phyloP scores from a whole-genome alignment of 345 rosid genomes.

The Passiflora organensis region DNA sequence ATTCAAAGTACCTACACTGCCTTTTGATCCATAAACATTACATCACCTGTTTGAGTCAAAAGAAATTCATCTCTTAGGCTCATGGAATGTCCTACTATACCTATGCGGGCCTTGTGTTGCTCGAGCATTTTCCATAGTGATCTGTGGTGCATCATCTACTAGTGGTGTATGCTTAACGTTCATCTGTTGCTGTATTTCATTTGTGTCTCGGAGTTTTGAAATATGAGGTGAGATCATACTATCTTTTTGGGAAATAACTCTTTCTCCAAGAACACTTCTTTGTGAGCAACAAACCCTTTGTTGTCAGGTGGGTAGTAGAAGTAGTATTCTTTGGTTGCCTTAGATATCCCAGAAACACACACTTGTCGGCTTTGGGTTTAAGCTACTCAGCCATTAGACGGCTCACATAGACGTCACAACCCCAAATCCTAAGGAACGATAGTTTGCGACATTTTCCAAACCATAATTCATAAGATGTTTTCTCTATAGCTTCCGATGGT shows the following conservation, averaged over 20 bases:
- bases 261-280: neutral
- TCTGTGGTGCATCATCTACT: neutral
- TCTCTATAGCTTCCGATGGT: neutral
- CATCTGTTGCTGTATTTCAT: too few species aligned
- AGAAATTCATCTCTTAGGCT: conserved; percentile 12
- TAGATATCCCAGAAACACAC: neutral
- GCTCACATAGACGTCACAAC: neutral
- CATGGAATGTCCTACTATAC: neutral
- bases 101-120: conserved; percentile 1
- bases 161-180: too few species aligned
- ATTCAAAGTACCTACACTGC: too few species aligned
- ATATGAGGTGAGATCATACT: neutral
- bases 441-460: neutral
- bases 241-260: neutral
- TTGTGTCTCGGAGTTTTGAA: neutral
- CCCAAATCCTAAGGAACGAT: neutral
- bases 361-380: neutral
- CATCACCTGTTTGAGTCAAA: neutral
- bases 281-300: conserved; percentile 1
- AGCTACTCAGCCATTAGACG: neutral
- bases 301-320: neutral
- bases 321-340: neutral
- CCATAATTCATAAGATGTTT: conserved; percentile 1
- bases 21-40: conserved; percentile 5
- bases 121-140: neutral